A percentile compares a stretch with the other conserved stretches of the same genome.
Conservation (phyloP, 805 yeast genomes). For the Candida odintsovae region DNA sequence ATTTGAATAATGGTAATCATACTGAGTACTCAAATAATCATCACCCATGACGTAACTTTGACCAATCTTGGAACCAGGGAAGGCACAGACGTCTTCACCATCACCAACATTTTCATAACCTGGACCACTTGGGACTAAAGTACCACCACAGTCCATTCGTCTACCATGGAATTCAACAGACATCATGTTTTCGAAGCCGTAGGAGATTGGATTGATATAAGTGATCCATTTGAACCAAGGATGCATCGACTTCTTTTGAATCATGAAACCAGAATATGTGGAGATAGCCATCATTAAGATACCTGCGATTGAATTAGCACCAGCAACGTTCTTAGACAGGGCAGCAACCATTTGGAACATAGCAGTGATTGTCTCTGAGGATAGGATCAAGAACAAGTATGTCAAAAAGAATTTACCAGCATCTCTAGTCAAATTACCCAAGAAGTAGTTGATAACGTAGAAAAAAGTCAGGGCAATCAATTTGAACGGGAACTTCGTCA, state of each 20-base stretch:
- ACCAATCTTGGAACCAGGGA: conserved; percentile 58
- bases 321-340: conserved; percentile 10
- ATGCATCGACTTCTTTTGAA: conserved; percentile 55
- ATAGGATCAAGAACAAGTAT: conserved; percentile 37
- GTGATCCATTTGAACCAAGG: conserved; percentile 71
- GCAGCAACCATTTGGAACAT: conserved; percentile 53
- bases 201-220: conserved; percentile 51
- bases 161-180: conserved; percentile 58
- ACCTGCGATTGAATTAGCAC: conserved; percentile 59
- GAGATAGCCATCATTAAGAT: conserved; percentile 42
- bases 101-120: conserved; percentile 37
- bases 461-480: conserved; percentile 40
- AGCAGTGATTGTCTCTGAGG: conserved; percentile 42
- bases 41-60: conserved; percentile 49
- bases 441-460: conserved; percentile 47
- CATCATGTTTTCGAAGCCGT: conserved; percentile 58
- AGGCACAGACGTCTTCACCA: conserved; percentile 47
- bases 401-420: conserved; percentile 53
- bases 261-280: conserved; percentile 61
- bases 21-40: conserved; percentile 43
- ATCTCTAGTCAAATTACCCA: conserved; percentile 43
- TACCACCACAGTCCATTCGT: conserved; percentile 45
- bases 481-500: conserved; percentile 63
- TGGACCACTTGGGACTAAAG: conserved; percentile 56
- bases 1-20: conserved; percentile 47